Evolutionary conservation across 2,329 filamentous ascomycete genomes (phyloP), one percentile per base, ranked within the genome.

Genomic region (Cercospora sesami): DNA sequence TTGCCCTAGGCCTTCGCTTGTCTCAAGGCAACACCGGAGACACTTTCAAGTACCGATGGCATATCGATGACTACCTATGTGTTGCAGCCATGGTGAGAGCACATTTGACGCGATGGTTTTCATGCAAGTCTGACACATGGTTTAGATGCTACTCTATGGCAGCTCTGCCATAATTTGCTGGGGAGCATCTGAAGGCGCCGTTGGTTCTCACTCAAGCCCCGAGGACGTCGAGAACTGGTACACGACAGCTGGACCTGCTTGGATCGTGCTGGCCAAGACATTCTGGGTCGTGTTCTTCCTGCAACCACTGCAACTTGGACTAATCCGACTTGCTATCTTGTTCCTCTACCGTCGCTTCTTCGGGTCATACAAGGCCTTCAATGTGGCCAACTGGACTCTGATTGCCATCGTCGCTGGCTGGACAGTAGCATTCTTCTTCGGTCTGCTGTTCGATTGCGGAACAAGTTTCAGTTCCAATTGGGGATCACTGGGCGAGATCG

Each of bases 311-410:
- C 57, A 67, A 9, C 61, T 69, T 8, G 67, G 67, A 21, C 63
- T 61, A 23, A 65, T 66, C 10, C 65, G 65, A 14, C 67, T 69
- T 18, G 67, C 67, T 5, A 64, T 69, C 33, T 36, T 69, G 14
- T 69, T 67, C 33, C 64, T 69, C 14, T 69, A 66, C 21, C 67
- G 67, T 28, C 61, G 67, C 8, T 67, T 69, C 57, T 69, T 69
- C 45, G 65, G 63, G 3, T 64, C 61, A 4, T 69, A 61, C 51
- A 64, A 55, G 23, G 58, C 60, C 23, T 67, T 69, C 67, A 67
- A 67, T 48, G 23, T 69, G 9, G 57, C 45, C 7, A 67, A 60
- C 36, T 67, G 65, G 65, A 60, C 45, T 3, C 18, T 67, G 21
- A 59, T 67, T n/a, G 64, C 21, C 12, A 55, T 69, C n/a, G 65